Evolutionary conservation across 352 stramenopile species (phyloP).

Genomic region (Phytophthora sp.): DNA sequence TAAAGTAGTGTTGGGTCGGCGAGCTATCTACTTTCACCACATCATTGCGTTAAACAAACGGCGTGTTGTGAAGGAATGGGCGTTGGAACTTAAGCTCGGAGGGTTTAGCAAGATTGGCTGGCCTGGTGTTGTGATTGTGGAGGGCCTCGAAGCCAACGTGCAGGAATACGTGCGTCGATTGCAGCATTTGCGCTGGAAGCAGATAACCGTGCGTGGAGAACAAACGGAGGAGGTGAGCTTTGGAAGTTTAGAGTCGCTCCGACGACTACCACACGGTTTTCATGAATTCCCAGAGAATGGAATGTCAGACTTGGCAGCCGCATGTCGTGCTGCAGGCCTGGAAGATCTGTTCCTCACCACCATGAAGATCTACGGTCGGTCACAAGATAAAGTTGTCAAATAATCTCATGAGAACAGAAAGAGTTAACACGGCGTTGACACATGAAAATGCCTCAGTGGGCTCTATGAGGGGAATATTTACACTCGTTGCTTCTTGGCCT

Average conservation of each 20-base stretch:
- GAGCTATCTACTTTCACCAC: slow-evolving; percentile 87
- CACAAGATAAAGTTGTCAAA: background rate
- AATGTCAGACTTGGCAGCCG: slow-evolving; percentile 66
- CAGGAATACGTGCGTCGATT: slow-evolving; percentile 78
- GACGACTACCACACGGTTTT: slow-evolving; percentile 51
- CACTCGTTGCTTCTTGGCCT: slow-evolving; percentile 57
- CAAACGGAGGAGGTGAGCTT: slow-evolving; percentile 45
- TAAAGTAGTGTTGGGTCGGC: slow-evolving; percentile 49
- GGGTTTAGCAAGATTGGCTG: slow-evolving; percentile 86
- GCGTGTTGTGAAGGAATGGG: slow-evolving; percentile 75
- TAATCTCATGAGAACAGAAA: background rate
- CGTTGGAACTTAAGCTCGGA: slow-evolving; percentile 63
- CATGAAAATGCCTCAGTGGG: slow-evolving; percentile 4
- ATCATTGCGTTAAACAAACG: slow-evolving; percentile 81
- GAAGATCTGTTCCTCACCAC: slow-evolving; percentile 78
- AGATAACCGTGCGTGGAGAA: slow-evolving; percentile 81
- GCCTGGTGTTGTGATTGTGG: slow-evolving; percentile 79
- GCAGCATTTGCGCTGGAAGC: slow-evolving; percentile 81
- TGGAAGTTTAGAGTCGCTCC: slow-evolving; percentile 32
- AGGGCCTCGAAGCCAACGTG: slow-evolving; percentile 55
- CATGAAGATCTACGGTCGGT: slow-evolving; percentile 78
- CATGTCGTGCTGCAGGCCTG: slow-evolving; percentile 54
- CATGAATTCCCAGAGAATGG: slow-evolving; percentile 65
- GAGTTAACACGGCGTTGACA: too few relatives aligned
- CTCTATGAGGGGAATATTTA: slow-evolving; percentile 45